Conservation (phyloP, 2,329 filamentous ascomycete genomes). For the Teratosphaeria zuluensis region DNA sequence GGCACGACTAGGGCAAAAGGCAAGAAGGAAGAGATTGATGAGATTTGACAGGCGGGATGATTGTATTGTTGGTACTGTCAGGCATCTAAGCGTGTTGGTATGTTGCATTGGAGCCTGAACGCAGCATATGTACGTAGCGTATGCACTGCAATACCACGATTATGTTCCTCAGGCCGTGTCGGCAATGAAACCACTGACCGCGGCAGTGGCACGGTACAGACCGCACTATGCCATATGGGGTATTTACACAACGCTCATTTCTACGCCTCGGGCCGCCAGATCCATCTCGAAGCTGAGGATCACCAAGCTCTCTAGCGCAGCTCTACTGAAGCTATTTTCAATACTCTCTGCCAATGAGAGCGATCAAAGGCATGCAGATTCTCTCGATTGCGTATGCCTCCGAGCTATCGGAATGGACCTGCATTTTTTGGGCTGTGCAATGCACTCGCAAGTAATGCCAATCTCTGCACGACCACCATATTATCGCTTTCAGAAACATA, state of each 20-base stretch:
- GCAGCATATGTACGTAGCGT: background rate
- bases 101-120: background rate
- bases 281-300: background rate
- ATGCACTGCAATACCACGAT: background rate
- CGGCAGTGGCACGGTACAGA: background rate
- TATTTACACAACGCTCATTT: background rate
- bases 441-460: too few relatives aligned
- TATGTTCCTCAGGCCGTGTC: background rate
- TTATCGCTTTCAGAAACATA: too few relatives aligned
- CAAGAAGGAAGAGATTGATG: constrained; percentile 26
- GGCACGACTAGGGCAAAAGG: constrained; percentile 30
- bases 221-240: background rate
- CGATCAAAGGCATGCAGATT: too few relatives aligned
- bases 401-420: too few relatives aligned
- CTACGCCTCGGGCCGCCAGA: background rate
- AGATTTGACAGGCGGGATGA: constrained; percentile 19
- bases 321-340: too few relatives aligned
- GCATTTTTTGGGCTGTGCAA: too few relatives aligned
- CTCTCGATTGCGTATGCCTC: too few relatives aligned
- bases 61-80: background rate
- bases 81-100: background rate
- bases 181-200: background rate
- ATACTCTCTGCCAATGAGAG: too few relatives aligned
- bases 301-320: too few relatives aligned
- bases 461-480: too few relatives aligned